Percentiles rank a stretch among this genome's conserved stretches.
phyloP scores from a whole-genome alignment of 2,329 filamentous ascomycete genomes.

The Ascochyta viciae-villosae region DNA sequence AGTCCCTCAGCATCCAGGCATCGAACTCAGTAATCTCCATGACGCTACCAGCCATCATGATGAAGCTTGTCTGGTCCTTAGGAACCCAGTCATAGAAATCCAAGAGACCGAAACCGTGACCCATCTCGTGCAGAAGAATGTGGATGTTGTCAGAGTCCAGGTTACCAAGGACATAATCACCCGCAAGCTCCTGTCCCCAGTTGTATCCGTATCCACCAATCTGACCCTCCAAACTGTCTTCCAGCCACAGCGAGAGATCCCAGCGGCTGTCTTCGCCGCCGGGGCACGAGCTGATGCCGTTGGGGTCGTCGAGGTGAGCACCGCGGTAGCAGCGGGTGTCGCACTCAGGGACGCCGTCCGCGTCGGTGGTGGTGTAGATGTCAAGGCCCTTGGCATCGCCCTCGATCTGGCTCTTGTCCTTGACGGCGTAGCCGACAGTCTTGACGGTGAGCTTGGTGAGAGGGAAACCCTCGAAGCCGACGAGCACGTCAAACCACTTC shows the following conservation, averaged over 20 bases:
- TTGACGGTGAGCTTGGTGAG: slow-evolving; percentile 49
- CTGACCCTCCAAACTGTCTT: slow-evolving; percentile 50
- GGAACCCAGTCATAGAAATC: slow-evolving; percentile 57
- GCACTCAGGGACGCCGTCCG: slow-evolving; percentile 53
- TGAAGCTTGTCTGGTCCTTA: slow-evolving; percentile 51
- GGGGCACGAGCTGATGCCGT: slow-evolving; percentile 51
- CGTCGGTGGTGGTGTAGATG: slow-evolving; percentile 53
- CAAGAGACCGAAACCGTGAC: slow-evolving; percentile 52
- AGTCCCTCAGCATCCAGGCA: slow-evolving; percentile 58
- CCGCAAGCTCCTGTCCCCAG: slow-evolving; percentile 52
- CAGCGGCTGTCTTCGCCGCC: slow-evolving; percentile 52
- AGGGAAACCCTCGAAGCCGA: slow-evolving; percentile 56
- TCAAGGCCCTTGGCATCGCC: slow-evolving; percentile 45
- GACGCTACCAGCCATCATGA: slow-evolving; percentile 57
- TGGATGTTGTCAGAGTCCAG: slow-evolving; percentile 50
- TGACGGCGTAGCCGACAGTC: slow-evolving; percentile 56
- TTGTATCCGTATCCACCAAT: slow-evolving; percentile 54
- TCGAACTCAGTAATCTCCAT: slow-evolving; percentile 56
- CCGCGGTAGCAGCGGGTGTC: slow-evolving; percentile 52
- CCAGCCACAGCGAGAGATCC: slow-evolving; percentile 53
- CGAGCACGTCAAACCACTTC: slow-evolving; percentile 55
- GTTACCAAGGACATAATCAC: slow-evolving; percentile 53
- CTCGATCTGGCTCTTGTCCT: slow-evolving; percentile 47
- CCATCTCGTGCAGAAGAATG: slow-evolving; percentile 55
- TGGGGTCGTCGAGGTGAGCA: slow-evolving; percentile 50